Percentiles rank a stretch among this genome's conserved stretches.
phyloP scores from a whole-genome alignment of 768 basidiomycete species.

The Cystoderma amianthinum region DNA sequence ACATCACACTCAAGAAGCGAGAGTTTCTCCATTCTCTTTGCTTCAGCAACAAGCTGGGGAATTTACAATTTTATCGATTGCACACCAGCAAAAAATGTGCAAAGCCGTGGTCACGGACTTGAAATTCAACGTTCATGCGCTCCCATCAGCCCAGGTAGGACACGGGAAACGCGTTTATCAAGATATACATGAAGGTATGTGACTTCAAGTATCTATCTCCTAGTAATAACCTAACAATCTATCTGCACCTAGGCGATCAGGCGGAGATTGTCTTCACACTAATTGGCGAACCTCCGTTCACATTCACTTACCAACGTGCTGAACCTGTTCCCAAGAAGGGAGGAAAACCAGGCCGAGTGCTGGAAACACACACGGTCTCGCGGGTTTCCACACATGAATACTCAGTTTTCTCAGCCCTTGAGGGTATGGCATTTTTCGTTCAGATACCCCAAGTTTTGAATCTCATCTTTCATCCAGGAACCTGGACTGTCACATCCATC shows the following conservation, averaged over 20 bases:
- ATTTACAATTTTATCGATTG: slow-evolving; percentile 82
- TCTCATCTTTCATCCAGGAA: slow-evolving; percentile 41
- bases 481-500: slow-evolving; percentile 90
- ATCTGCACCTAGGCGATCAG: slow-evolving; percentile 59
- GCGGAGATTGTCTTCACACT: slow-evolving; percentile 91
- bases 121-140: slow-evolving; percentile 63
- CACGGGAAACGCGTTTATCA: slow-evolving; percentile 78
- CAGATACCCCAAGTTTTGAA: slow-evolving; percentile 1
- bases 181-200: slow-evolving; percentile 82
- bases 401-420: slow-evolving; percentile 86
- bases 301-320: slow-evolving; percentile 89
- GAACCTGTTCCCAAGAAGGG: slow-evolving; percentile 66
- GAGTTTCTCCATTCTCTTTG: slow-evolving; percentile 80
- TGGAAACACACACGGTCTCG: slow-evolving; percentile 89
- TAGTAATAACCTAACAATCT: slow-evolving; percentile 1
- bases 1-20: slow-evolving; percentile 63
- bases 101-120: slow-evolving; percentile 76
- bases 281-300: slow-evolving; percentile 89
- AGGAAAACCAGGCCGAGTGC: slow-evolving; percentile 65
- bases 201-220: background rate
- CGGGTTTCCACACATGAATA: slow-evolving; percentile 71
- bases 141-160: slow-evolving; percentile 86
- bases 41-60: slow-evolving; percentile 75
- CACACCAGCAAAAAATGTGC: slow-evolving; percentile 91
- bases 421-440: slow-evolving; percentile 46